Base-by-base conservation (phyloP, 2,329 filamentous ascomycete genomes). In the Aspergillus novoparasiticus region DNA sequence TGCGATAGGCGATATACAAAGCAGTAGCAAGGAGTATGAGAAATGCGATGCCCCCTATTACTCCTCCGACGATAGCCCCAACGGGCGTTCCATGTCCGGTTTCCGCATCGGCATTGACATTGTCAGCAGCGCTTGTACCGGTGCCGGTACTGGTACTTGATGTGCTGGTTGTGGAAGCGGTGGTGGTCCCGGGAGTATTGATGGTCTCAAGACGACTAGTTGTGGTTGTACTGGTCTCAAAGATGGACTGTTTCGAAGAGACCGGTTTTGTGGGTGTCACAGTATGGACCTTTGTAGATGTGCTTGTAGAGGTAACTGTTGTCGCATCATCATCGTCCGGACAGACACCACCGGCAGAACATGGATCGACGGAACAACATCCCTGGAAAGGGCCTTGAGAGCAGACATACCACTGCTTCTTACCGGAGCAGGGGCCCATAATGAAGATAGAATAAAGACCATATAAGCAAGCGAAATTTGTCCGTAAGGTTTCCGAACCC, bases 331-430 rank as follows among this genome's bases (percentile, higher is more conserved):
- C 54, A 34, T 69, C 64, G 39, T 74, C 72, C 11, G 70, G 71
- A 68, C 76, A 78, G 3, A 71, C 41, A 1, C 73, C 74, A 36
- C 72, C 73, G 30, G 60, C 61, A 12, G 62, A 65, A 60, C 76
- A 77, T 30, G 76, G 74, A 61, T 77, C 67, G 16, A 66, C 66
- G 11, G 73, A 73, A 54, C 76, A 78, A 59, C 76, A 78, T 51
- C 76, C 76, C 36, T 45, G 62, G 57, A 69, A 78, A 34, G 57
- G 34, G 0, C 69, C 71, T 46, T 41, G 60, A 3, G 59, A 59
- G 57, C 75, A 76, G 39, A 69, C 63, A 69, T 76, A 77, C 65
- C 65, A 76, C 54, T 54, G 63, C 41, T 67, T 65, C 30, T 57
- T 36, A 9, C 45, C 58, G 3, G 72, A 57, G 54, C 74, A 76